These are phyloP conservation scores for Oenanthe sinensis DNA, from an alignment of 129 eudicot genomes.

Conservation along the genomic window DNA sequence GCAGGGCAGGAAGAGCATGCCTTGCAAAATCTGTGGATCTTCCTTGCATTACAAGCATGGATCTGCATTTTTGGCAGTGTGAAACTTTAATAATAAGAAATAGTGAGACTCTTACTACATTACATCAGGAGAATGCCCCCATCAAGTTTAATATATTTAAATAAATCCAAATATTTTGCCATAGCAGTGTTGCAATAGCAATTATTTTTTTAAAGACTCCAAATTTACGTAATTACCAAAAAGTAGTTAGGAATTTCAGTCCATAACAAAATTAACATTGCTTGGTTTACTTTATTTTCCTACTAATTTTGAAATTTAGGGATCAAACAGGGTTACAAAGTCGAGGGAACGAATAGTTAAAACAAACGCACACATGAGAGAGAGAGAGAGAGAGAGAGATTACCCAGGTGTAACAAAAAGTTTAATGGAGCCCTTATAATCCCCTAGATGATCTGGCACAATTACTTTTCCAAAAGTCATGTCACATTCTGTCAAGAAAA, in stretches of 20 bases:
- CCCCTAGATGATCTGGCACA: conserved; percentile 43
- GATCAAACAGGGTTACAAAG: too few species aligned
- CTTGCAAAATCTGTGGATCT: conserved; percentile 50
- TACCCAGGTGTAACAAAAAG: conserved; percentile 77
- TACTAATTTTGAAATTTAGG: too few species aligned
- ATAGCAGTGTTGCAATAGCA: background rate
- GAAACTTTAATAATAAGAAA: background rate
- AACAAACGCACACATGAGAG: too few species aligned
- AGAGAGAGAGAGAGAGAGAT: background rate
- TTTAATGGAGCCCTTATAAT: conserved; percentile 50
- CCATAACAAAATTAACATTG: background rate
- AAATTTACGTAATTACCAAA: background rate
- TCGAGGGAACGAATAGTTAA: too few species aligned
- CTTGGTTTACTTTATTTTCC: too few species aligned
- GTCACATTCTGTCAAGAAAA: conserved; percentile 59
- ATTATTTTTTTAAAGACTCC: background rate
- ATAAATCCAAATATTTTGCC: background rate
- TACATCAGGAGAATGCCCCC: background rate
- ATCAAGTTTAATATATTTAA: background rate
- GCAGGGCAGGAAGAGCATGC: conserved; percentile 50
- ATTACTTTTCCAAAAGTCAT: conserved; percentile 58
- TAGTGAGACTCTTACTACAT: background rate
- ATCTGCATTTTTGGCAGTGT: conserved; percentile 26
- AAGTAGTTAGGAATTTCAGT: background rate
- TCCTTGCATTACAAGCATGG: conserved; percentile 71